Conservation (phyloP, 805 yeast genomes). For the Clavispora fructus region DNA sequence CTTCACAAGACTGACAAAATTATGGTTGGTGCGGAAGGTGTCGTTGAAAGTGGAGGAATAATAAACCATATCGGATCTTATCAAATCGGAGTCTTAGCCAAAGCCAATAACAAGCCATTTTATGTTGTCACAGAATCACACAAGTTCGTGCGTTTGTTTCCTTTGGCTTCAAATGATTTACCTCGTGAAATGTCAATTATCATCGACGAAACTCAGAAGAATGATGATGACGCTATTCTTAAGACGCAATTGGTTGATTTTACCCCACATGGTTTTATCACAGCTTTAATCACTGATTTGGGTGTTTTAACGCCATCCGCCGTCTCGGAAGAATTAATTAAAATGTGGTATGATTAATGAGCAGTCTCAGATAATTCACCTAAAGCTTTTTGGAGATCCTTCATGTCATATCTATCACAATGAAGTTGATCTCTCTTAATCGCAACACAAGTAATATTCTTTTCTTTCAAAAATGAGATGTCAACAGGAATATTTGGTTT, state of each 20-base stretch:
- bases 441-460: constrained; percentile 45
- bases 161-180: constrained; percentile 86
- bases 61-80: constrained; percentile 93
- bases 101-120: constrained; percentile 84
- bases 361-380: neutral
- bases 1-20: constrained; percentile 90
- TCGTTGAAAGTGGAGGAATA: constrained; percentile 97
- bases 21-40: constrained; percentile 98
- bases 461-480: constrained; percentile 26
- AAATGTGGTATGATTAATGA: constrained; percentile 88
- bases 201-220: constrained; percentile 18
- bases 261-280: constrained; percentile 92
- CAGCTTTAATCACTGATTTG: constrained; percentile 92
- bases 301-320: constrained; percentile 98
- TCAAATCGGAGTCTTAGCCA: constrained; percentile 90
- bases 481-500: constrained; percentile 50
- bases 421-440: constrained; percentile 24
- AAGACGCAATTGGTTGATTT: constrained; percentile 61
- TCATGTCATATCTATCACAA: constrained; percentile 34
- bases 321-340: constrained; percentile 95
- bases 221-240: constrained; percentile 17
- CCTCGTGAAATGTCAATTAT: constrained; percentile 43
- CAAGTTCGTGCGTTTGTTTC: constrained; percentile 94
- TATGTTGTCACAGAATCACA: constrained; percentile 94
- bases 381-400: constrained; percentile 28